Conservation (phyloP, 805 yeast species). For the Barnettozyma siamensis region DNA sequence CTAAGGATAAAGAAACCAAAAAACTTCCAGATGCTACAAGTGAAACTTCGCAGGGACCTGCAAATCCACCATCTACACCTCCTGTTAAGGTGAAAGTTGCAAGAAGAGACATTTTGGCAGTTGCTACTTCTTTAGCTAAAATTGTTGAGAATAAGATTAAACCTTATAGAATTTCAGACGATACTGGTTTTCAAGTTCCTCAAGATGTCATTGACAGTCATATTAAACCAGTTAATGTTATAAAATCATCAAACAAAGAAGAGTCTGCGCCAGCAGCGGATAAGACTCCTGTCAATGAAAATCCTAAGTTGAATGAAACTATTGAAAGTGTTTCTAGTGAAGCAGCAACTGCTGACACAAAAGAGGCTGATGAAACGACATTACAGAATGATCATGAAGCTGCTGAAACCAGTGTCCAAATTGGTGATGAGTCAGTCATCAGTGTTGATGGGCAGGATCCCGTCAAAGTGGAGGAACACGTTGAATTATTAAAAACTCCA, state of each 20-base stretch:
- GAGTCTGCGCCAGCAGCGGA: no score
- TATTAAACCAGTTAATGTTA: not conserved
- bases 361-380: no score
- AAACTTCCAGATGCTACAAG: not conserved
- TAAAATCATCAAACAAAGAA: not conserved
- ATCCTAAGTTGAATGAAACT: no score
- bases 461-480: not conserved
- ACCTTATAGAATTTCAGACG: conserved; percentile 10
- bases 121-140: conserved; percentile 20
- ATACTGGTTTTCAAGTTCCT: conserved; percentile 8
- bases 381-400: no score
- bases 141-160: conserved; percentile 15
- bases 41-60: not conserved
- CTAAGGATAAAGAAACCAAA: not conserved
- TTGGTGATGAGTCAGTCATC: no score
- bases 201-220: conserved; percentile 8
- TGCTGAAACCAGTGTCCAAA: no score
- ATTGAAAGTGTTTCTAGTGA: no score
- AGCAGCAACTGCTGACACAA: no score
- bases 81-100: conserved; percentile 40
- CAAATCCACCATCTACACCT: not conserved
- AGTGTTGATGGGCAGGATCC: no score
- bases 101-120: conserved; percentile 40
- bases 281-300: no score
- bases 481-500: not conserved